Percentiles rank a stretch among this genome's conserved stretches.
phyloP scores from a whole-genome alignment of 805 yeast species.

The Wickerhamomyces kurtzmanii region DNA sequence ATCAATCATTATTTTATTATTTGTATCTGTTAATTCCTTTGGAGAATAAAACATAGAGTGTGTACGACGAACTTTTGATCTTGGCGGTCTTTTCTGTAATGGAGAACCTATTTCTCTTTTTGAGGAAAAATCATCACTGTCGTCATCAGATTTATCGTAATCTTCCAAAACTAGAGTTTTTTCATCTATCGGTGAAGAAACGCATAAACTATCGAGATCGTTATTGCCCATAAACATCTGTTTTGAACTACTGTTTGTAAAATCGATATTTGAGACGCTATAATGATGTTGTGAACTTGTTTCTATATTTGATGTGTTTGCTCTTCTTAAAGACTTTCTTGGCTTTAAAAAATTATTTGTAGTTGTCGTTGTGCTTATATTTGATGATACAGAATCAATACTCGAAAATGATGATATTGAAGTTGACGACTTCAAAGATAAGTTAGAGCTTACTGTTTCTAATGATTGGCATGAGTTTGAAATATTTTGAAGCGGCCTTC shows the following conservation, averaged over 20 bases:
- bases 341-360: conserved; percentile 2
- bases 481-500: no score
- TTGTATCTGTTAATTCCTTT: conserved; percentile 31
- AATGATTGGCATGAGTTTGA: no score
- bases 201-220: conserved; percentile 13
- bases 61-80: conserved; percentile 42
- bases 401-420: conserved; percentile 15
- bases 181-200: conserved; percentile 17
- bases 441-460: no score
- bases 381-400: conserved; percentile 4
- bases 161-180: conserved; percentile 4
- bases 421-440: no score
- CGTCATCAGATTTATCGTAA: conserved; percentile 5
- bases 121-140: conserved; percentile 4
- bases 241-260: no score
- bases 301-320: conserved; percentile 8
- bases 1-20: conserved; percentile 17
- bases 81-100: conserved; percentile 21
- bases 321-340: conserved; percentile 11
- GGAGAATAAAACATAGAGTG: conserved; percentile 62
- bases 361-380: conserved; percentile 5
- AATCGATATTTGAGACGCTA: conserved; percentile 11
- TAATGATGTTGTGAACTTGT: conserved; percentile 9
- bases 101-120: conserved; percentile 28
- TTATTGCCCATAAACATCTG: no score